Base-by-base conservation (phyloP, 2,329 filamentous ascomycete genomes). In the Huntiella bhutanensis region DNA sequence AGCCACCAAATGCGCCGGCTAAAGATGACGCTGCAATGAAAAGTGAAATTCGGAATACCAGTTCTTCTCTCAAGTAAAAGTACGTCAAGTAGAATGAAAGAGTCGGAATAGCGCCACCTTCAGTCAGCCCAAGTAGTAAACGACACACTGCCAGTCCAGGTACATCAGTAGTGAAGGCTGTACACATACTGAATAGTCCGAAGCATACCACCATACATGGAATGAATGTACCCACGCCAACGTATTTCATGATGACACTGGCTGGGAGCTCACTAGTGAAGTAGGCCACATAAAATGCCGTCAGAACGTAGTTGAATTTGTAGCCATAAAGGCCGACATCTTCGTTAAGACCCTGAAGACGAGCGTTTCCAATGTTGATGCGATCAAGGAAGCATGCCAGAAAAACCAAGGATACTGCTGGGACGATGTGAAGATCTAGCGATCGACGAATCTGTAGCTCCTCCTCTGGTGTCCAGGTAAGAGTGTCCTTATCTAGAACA, bases 361-460 rank as follows among this genome's bases (percentile, higher is more conserved):
- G 63, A 2, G 70, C 71, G 56, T 74, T 74, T 49, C 71, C 79
- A 34, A 82, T 75, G 55, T 82, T 83, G n/a, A 77, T 80, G 37
- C 80, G 69, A 58, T 82, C 79, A 43, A 71, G 63, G 50, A 70
- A 70, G 1, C 68, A 71, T 11, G 73, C 57, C 51, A 73, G 59
- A 53, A 73, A 74, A 10, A 74, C 56, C 5, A 70, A 53, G 1
- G 70, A 73, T 8, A 71, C 66, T 17, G 68, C 55, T 0, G 70
- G 70, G 13, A 73, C 63, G 19, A 68, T 62, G 51, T 68, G 64
- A 57, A 61, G 64, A 55, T 74, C 70, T 37, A 74, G 59, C 58
- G 70, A 71, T 51, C 62, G 65, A 49, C 68, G 62, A 13, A 73
- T 58, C 1, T 54, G 56, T 13, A 55, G 62, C 57, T 73, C 69